Evolutionary conservation across 768 basidiomycete genomes (phyloP).

Genomic region (Fistulinella prunicolor): DNA sequence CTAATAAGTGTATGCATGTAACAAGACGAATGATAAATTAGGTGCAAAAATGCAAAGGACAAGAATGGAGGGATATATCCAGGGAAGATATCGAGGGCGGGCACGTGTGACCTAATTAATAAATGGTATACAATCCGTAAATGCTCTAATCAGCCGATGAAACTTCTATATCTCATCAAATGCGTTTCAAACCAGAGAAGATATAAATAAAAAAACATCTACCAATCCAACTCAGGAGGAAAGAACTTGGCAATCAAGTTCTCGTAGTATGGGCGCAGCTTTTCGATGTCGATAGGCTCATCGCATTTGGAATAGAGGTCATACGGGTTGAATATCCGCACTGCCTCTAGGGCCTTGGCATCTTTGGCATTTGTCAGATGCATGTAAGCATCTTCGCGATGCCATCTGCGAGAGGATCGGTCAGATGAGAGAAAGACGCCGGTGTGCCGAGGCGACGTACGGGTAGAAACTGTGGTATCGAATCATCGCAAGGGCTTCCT

Average conservation of each 20-base stretch:
- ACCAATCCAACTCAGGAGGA: slow-evolving; percentile 82
- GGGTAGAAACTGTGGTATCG: slow-evolving; percentile 95
- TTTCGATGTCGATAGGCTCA: slow-evolving; percentile 54
- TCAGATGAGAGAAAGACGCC: slow-evolving; percentile 1
- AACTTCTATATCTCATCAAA: slow-evolving; percentile 11
- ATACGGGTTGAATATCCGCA: slow-evolving; percentile 89
- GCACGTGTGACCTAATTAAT: slow-evolving; percentile 1
- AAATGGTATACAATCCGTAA: slow-evolving; percentile 1
- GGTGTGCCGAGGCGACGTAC: slow-evolving; percentile 31
- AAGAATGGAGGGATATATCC: neutral
- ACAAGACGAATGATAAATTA: slow-evolving; percentile 18
- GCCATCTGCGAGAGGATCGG: slow-evolving; percentile 52
- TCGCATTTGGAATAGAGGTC: slow-evolving; percentile 92
- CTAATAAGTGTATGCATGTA: slow-evolving; percentile 5
- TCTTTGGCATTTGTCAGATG: slow-evolving; percentile 79
- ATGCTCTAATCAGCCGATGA: slow-evolving; percentile 3
- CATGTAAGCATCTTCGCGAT: slow-evolving; percentile 80
- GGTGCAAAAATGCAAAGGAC: neutral
- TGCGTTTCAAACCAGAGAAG: neutral
- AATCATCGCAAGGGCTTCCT: slow-evolving; percentile 86
- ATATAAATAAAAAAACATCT: slow-evolving; percentile 7
- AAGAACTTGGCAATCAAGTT: slow-evolving; percentile 82
- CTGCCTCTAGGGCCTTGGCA: slow-evolving; percentile 60
- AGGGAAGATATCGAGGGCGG: neutral
- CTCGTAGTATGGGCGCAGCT: slow-evolving; percentile 81